phyloP scores from a whole-genome alignment of 805 yeast species.

The Isabelozyma rhagii region DNA sequence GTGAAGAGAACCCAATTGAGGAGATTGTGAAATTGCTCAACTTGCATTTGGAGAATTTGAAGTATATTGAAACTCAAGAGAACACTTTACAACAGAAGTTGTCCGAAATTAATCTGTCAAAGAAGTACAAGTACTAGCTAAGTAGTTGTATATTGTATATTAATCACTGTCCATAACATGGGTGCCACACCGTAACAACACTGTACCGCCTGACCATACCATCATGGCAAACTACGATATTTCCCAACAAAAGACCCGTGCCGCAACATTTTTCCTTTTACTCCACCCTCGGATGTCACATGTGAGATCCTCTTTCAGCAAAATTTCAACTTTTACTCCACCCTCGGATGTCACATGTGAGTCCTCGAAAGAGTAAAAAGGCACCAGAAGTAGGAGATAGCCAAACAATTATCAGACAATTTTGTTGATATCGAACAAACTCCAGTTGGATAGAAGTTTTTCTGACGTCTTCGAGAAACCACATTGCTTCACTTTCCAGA shows the following conservation, averaged over 20 bases:
- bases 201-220: too few species aligned
- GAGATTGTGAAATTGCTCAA: slow-evolving; percentile 80
- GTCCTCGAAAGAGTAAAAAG: not conserved
- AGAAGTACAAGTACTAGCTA: not conserved
- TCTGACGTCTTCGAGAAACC: not conserved
- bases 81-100: slow-evolving; percentile 65
- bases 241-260: not conserved
- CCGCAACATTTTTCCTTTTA: not conserved
- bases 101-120: slow-evolving; percentile 26
- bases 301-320: not conserved
- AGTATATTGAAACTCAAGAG: slow-evolving; percentile 79
- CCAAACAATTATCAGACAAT: not conserved
- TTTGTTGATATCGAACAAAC: not conserved
- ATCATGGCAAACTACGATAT: too few species aligned
- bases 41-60: slow-evolving; percentile 84
- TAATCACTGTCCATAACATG: too few species aligned
- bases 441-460: not conserved
- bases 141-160: too few species aligned
- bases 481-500: not conserved
- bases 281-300: not conserved
- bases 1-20: slow-evolving; percentile 46
- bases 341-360: not conserved
- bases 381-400: not conserved
- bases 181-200: too few species aligned
- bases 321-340: not conserved